Percentiles rank a stretch among this genome's conserved stretches.
Conservation (phyloP, 139 green algal genomes). For the Chlorella vulgaris region DNA sequence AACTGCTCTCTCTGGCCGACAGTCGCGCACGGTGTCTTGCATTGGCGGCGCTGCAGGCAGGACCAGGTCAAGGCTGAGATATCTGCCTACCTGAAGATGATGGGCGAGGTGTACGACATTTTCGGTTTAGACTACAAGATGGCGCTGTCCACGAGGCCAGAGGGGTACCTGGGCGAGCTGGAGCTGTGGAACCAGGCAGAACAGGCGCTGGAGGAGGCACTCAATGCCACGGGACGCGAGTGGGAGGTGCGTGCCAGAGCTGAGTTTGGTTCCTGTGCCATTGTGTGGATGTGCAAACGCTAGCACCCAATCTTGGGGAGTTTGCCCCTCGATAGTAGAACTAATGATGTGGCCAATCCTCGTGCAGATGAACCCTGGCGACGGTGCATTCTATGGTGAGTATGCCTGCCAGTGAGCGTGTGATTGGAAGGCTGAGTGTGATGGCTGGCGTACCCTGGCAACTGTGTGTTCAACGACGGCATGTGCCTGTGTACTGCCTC, state of each 20-base stretch:
- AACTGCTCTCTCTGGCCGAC: too few relatives aligned
- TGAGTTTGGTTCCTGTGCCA: not conserved
- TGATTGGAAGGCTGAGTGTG: too few relatives aligned
- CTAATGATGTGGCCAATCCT: too few relatives aligned
- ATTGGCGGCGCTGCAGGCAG: constrained; percentile 35
- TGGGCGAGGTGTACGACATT: constrained; percentile 91
- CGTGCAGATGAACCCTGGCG: constrained; percentile 87
- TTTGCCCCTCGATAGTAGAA: too few relatives aligned
- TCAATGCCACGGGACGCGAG: constrained; percentile 77
- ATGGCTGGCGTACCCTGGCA: too few relatives aligned
- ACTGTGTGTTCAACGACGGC: too few relatives aligned
- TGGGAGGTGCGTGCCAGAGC: constrained; percentile 57
- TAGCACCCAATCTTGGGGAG: too few relatives aligned
- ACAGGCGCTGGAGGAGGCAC: constrained; percentile 78
- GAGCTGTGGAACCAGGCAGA: constrained; percentile 94
- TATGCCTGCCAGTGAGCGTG: not conserved
- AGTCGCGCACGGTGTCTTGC: too few relatives aligned
- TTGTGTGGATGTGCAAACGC: too few relatives aligned
- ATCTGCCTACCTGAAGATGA: constrained; percentile 80
- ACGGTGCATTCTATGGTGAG: constrained; percentile 95
- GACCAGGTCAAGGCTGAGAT: constrained; percentile 91
- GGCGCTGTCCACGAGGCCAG: constrained; percentile 91
- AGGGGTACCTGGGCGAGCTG: constrained; percentile 89
- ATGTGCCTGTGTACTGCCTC: not conserved
- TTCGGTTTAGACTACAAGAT: constrained; percentile 96